Conservation (phyloP, 2,329 filamentous ascomycete genomes). For the Plectosphaerella sp. region DNA sequence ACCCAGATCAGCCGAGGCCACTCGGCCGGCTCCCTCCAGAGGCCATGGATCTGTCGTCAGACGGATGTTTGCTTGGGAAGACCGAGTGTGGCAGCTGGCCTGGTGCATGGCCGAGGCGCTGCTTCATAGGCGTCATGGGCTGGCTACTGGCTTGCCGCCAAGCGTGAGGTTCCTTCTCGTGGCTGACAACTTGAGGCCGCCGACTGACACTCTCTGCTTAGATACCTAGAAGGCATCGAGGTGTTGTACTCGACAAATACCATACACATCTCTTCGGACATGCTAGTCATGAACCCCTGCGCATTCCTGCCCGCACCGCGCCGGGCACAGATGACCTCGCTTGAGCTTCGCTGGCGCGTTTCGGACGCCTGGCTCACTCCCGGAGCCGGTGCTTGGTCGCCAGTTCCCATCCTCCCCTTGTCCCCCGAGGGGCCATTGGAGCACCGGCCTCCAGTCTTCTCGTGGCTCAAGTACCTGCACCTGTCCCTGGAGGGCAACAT, state of each 20-base stretch:
- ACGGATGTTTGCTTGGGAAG: neutral
- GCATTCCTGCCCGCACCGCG: slow-evolving; percentile 15
- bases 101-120: slow-evolving; percentile 12
- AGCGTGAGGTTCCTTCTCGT: slow-evolving; percentile 12
- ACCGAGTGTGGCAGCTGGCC: slow-evolving; percentile 7
- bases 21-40: slow-evolving; percentile 7
- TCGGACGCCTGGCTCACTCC: neutral
- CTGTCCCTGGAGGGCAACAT: neutral
- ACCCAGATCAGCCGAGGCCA: neutral
- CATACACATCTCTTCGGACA: slow-evolving; percentile 17
- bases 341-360: slow-evolving; percentile 17
- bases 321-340: slow-evolving; percentile 13
- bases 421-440: neutral
- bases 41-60: neutral
- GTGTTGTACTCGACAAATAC: slow-evolving; percentile 22
- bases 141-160: slow-evolving; percentile 22
- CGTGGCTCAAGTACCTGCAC: neutral
- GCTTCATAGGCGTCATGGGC: slow-evolving; percentile 21
- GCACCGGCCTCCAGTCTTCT: neutral
- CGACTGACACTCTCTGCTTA: neutral
- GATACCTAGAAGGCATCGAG: slow-evolving; percentile 20
- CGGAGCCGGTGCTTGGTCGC: neutral
- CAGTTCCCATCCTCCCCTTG: neutral
- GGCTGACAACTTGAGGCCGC: neutral
- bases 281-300: slow-evolving; percentile 12